Evolutionary conservation across 2,329 filamentous ascomycete species (phyloP), one percentile per base, ranked within the genome.

Genomic region (Aspergillus sp.): DNA sequence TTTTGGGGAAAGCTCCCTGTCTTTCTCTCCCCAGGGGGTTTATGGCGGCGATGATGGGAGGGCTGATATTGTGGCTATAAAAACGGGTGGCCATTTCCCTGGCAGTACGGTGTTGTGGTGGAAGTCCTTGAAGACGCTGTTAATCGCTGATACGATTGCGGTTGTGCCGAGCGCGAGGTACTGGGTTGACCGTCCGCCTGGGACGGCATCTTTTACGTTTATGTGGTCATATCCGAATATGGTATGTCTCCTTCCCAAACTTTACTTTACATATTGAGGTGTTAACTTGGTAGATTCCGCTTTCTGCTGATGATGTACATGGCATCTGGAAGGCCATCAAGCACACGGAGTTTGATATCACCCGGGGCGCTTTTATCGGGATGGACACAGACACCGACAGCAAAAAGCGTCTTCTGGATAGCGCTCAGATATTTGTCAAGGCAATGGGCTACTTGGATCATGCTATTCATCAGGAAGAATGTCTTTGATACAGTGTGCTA

Each of bases 31-130:
- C 11, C 48, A 41, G 1, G 52, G 62, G 49, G 52, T 48, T 9
- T 31, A 45, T 43, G 47, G 21, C 17, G 27, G 12, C 14, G 37
- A 45, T 31, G 55, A 27, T 14, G 49, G 41, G 19, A 48, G 15
- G 33, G 24, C 79, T 0, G 85, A 83, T 0, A 79, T 87, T 3
- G 82, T 77, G 33, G 85, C 84, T 0, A 79, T 93, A 52, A 90
- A 91, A 71, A 80, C 88, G 0, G 90, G 90, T 0, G 91, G 91
- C 0, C 90, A 96, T 75, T 95, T 95, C 66, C 87, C 88, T 0
- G 91, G 91, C 0, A 90, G 86, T 62, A 74, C 89, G 58, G 85
- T 91, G 3, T 69, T 90, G 59, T 80, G 88, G 23, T 90, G 84
- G 73, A 80, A 82, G 17, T 73, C 75, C 1, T 81, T 80, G 48